These are phyloP conservation scores for Amborella trichopoda DNA, from an alignment of 164 flowering plant species.

Conservation along the genomic window DNA sequence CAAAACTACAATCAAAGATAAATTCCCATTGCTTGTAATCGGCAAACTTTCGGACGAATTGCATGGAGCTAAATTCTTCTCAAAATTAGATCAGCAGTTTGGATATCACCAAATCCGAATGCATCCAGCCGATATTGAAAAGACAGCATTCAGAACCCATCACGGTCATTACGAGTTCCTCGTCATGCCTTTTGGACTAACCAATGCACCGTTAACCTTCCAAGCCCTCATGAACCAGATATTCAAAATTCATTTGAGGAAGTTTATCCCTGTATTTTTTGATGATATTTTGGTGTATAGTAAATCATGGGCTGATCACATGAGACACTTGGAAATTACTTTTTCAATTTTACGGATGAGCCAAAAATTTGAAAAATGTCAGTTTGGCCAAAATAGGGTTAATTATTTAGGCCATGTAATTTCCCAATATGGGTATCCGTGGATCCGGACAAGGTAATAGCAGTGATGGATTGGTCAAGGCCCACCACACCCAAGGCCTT, in stretches of 20 bases:
- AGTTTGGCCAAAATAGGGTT: background rate
- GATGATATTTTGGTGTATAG: constrained; percentile 11
- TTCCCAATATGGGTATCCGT: background rate
- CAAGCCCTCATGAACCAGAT: constrained; percentile 5
- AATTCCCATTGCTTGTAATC: constrained; percentile 1
- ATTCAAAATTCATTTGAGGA: background rate
- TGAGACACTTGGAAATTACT: background rate
- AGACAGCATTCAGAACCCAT: constrained; percentile 8
- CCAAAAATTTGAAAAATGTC: constrained; percentile 2
- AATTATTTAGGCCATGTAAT: constrained; percentile 6
- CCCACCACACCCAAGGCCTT: background rate
- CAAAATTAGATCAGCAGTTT: constrained; percentile 7
- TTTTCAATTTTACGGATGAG: background rate
- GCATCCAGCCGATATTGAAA: background rate
- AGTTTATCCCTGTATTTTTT: constrained; percentile 8
- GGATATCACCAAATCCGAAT: constrained; percentile 12
- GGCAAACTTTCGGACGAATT: constrained; percentile 6
- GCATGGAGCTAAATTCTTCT: constrained; percentile 4
- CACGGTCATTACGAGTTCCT: constrained; percentile 3
- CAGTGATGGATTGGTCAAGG: background rate
- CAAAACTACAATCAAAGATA: constrained; percentile 1
- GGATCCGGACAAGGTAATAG: constrained; percentile 2
- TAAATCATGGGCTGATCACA: background rate
- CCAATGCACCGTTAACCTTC: constrained; percentile 5
- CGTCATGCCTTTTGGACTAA: constrained; percentile 4